Conservation (phyloP, 768 basidiomycete species). For the Podaxis sp. region DNA sequence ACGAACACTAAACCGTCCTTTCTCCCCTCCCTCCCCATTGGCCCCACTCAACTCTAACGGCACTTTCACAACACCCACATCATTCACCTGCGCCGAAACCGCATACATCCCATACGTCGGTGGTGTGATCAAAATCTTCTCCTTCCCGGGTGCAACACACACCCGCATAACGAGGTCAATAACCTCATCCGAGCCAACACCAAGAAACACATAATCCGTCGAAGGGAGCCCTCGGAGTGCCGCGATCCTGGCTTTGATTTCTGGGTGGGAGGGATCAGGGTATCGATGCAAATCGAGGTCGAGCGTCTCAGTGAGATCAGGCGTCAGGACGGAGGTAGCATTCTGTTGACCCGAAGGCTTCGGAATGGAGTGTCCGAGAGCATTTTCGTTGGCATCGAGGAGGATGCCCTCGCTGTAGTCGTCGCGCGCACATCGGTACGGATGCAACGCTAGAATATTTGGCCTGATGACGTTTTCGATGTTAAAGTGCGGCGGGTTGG, state of each 20-base stretch:
- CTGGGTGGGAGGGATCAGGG: slow-evolving; percentile 85
- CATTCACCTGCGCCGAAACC: slow-evolving; percentile 95
- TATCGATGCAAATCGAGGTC: slow-evolving; percentile 79
- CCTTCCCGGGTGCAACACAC: slow-evolving; percentile 73
- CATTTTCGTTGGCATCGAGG: slow-evolving; percentile 97
- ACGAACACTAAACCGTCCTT: slow-evolving; percentile 69
- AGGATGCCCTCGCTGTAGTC: slow-evolving; percentile 92
- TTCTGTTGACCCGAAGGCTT: slow-evolving; percentile 7
- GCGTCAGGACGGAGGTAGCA: slow-evolving; percentile 20
- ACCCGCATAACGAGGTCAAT: slow-evolving; percentile 94
- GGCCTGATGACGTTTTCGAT: slow-evolving; percentile 86
- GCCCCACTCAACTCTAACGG: slow-evolving; percentile 59
- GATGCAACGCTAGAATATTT: slow-evolving; percentile 88
- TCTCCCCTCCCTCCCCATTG: slow-evolving; percentile 71
- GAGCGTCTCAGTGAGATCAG: slow-evolving; percentile 36
- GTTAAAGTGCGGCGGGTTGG: slow-evolving; percentile 77
- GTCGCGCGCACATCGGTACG: slow-evolving; percentile 95
- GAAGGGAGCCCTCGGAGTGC: slow-evolving; percentile 66
- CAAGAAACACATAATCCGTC: slow-evolving; percentile 77
- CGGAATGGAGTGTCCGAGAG: slow-evolving; percentile 80
- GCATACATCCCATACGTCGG: slow-evolving; percentile 99
- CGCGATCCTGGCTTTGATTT: slow-evolving; percentile 76
- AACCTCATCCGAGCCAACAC: slow-evolving; percentile 95
- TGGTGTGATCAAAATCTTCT: slow-evolving; percentile 86
- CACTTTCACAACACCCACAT: slow-evolving; percentile 78